Evolutionary conservation across 2,329 filamentous ascomycete genomes (phyloP).

Genomic region (Calonectria naviculata): DNA sequence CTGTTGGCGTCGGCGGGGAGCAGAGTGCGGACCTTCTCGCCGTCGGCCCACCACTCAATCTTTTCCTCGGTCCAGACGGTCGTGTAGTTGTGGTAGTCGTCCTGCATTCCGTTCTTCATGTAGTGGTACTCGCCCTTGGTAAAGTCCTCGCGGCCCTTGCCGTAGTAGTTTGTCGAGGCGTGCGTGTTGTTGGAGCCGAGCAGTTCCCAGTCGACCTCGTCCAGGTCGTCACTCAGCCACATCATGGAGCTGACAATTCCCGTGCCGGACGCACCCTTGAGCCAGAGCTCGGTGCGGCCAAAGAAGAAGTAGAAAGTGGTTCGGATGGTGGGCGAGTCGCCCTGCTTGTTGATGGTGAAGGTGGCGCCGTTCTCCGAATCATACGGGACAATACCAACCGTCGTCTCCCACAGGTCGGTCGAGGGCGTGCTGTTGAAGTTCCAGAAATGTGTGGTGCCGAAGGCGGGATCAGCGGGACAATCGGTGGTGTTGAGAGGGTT

Average conservation of each 20-base stretch:
- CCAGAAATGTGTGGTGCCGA: constrained; percentile 72
- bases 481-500: constrained; percentile 53
- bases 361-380: constrained; percentile 70
- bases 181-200: constrained; percentile 73
- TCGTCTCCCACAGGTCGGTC: constrained; percentile 74
- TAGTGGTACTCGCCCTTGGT: constrained; percentile 71
- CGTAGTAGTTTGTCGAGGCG: constrained; percentile 82
- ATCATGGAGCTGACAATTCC: constrained; percentile 88
- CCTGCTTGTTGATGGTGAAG: constrained; percentile 77
- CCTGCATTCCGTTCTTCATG: constrained; percentile 64
- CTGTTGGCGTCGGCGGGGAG: constrained; percentile 69
- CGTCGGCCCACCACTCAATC: constrained; percentile 78
- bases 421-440: constrained; percentile 72
- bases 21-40: constrained; percentile 72
- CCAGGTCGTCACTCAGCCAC: constrained; percentile 83
- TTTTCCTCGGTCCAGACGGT: constrained; percentile 75
- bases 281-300: constrained; percentile 79
- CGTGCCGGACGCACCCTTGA: constrained; percentile 79
- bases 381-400: constrained; percentile 73
- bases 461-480: constrained; percentile 66
- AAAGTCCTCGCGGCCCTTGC: constrained; percentile 75
- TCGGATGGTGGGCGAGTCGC: constrained; percentile 82
- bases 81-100: constrained; percentile 81
- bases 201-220: constrained; percentile 91
- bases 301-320: constrained; percentile 90